phyloP scores from a whole-genome alignment of 2,329 filamentous ascomycete species.

The Chrysoporthe puriensis region DNA sequence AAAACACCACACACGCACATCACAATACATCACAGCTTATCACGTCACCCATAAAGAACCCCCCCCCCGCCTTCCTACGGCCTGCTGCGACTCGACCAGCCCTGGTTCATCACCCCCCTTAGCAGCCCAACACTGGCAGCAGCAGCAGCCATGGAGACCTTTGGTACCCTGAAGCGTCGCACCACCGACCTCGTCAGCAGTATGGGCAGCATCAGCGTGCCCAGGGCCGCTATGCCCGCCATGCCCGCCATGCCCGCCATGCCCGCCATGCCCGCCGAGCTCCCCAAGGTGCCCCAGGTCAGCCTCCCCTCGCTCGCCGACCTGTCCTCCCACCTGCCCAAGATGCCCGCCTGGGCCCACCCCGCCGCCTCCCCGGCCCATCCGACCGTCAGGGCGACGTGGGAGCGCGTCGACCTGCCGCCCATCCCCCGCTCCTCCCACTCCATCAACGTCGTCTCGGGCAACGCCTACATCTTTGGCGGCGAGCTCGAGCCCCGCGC shows the following conservation, averaged over 20 bases:
- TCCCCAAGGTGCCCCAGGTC: slow-evolving; percentile 34
- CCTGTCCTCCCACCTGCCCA: slow-evolving; percentile 33
- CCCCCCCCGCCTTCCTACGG: too few relatives aligned
- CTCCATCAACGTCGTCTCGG: slow-evolving; percentile 62
- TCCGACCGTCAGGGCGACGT: slow-evolving; percentile 57
- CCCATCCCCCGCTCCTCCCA: slow-evolving; percentile 75
- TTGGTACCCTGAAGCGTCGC: slow-evolving; percentile 57
- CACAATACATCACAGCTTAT: not conserved
- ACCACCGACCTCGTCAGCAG: slow-evolving; percentile 31
- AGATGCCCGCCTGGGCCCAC: slow-evolving; percentile 31
- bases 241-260: slow-evolving; percentile 19
- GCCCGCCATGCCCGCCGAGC: slow-evolving; percentile 28
- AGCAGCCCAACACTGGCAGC: not conserved
- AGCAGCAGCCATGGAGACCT: slow-evolving; percentile 52
- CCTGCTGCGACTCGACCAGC: too few relatives aligned
- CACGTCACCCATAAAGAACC: not conserved
- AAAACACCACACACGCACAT: not conserved
- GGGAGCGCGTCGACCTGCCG: slow-evolving; percentile 61
- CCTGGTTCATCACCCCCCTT: too few relatives aligned
- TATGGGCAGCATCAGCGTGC: slow-evolving; percentile 13
- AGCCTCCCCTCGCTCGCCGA: slow-evolving; percentile 32
- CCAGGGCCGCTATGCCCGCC: slow-evolving; percentile 14
- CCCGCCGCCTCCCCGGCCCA: slow-evolving; percentile 28
- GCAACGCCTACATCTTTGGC: slow-evolving; percentile 70
- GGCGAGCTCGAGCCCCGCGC: slow-evolving; percentile 69